phyloP scores from a whole-genome alignment of 352 stramenopile species.

The Phytophthora syringae region DNA sequence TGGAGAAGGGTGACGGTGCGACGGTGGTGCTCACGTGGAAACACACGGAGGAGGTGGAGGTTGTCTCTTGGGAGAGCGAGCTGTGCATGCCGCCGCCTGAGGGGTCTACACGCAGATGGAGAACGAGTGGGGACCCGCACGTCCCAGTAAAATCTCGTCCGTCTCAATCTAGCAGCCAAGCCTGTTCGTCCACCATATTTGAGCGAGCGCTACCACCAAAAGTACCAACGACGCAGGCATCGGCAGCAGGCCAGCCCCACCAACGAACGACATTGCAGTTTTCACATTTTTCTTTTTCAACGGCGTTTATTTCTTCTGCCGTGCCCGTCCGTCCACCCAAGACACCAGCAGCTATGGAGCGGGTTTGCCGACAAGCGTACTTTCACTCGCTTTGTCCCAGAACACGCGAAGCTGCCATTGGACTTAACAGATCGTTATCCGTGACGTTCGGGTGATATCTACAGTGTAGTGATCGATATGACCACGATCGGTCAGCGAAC shows the following conservation, averaged over 20 bases:
- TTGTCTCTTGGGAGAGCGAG: conserved; percentile 81
- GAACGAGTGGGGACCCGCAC: conserved; percentile 85
- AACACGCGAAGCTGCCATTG: conserved; percentile 5
- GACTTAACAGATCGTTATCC: conserved; percentile 3
- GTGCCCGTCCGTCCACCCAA: conserved; percentile 16
- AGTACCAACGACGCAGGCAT: neutral
- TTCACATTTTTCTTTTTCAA: conserved; percentile 37
- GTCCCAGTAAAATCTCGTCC: conserved; percentile 85
- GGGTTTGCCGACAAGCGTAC: conserved; percentile 3
- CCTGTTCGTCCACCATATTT: conserved; percentile 25
- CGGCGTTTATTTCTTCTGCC: conserved; percentile 25
- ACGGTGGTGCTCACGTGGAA: conserved; percentile 85
- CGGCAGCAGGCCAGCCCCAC: conserved; percentile 16
- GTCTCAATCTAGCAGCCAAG: conserved; percentile 75
- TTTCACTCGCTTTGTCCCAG: neutral
- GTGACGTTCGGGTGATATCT: conserved; percentile 10
- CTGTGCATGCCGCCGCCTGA: conserved; percentile 79
- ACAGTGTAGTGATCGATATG: conserved; percentile 24
- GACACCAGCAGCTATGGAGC: conserved; percentile 13
- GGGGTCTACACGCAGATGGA: conserved; percentile 83
- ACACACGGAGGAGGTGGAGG: conserved; percentile 79
- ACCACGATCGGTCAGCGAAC: conserved; percentile 3
- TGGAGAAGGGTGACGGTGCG: conserved; percentile 76
- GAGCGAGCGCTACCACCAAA: conserved; percentile 3
- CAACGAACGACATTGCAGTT: conserved; percentile 33